Evolutionary conservation across 2,329 filamentous ascomycete species (phyloP), one percentile per base, ranked within the genome.

Genomic region (Colletotrichum sp.): DNA sequence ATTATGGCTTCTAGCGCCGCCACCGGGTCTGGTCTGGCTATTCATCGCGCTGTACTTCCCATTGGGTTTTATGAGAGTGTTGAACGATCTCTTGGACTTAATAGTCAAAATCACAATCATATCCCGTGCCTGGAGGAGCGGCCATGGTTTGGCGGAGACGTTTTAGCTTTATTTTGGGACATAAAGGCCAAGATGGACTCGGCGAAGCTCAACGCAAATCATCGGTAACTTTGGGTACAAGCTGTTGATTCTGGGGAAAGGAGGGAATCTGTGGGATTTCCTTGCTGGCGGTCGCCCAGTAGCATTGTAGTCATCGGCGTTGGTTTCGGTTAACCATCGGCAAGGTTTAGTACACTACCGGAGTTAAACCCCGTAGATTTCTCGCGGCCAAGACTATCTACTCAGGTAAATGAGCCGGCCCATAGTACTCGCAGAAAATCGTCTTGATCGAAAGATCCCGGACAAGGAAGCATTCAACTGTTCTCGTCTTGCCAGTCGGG

Each of bases 181-280:
- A 27, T 16, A 15, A n/a, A 30, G 25, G 2, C n/a, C 6, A 28
- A 28, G 5, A 25, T 13, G 9, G 5, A 25, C 25, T 27, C n/a
- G 52, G 2, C 52, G 8, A 22, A 18, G 16, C 36, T 39, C n/a
- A 22, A 13, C 43, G 43, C n/a, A 12, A 48, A 0, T 2, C 5
- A 22, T 3, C 6, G 3, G 9, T 48, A 0, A 10, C 9, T 0
- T 12, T n/a, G 16, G 1, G 18, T 7, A 1, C 1, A 48, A 4
- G 39, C 39, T n/a, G 10, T 0, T 48, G 18, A 10, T 43, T 43
- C 16, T 2, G 1, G 36, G 2, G 1, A 48, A 48, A 48, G 43
- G 2, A 48, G 43, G 10, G 18, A 8, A 43, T 16, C 0, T n/a
- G 5, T 10, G 30, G 6, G 16, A 2, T 18, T 18, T 18, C 16